Base-by-base conservation (phyloP, 2,329 filamentous ascomycete genomes). In the Aspergillus viridinutans region DNA sequence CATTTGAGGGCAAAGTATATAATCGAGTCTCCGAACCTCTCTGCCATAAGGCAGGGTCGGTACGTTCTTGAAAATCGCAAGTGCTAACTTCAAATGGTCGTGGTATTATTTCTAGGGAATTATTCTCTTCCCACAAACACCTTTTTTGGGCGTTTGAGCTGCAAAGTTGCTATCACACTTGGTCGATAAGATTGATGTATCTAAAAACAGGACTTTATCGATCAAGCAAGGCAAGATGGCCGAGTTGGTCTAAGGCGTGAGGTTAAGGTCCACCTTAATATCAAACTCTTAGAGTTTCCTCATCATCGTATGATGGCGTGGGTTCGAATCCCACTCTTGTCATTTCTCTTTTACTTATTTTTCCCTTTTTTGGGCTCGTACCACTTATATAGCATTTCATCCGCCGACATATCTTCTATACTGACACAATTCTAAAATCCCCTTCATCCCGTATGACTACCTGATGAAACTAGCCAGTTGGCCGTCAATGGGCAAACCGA, bases 201-300 rank as follows among this genome's bases (percentile, higher is more conserved):
- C 8, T 9, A 29, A 29, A 29, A 10, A 29, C 0, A 29, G 3
- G 0, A 3, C 4, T 2, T 32, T 12, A 14, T 2, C 12, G 14
- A 1, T 32, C 43, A 47, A 47, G 17, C 9, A 20, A 50, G 68
- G 68, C 66, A 71, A 71, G 68, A 71, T 71, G 68, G 68, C 68
- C 68, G 68, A 71, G 68, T 67, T 69, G 68, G 68, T 71, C 68
- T 58, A 71, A 69, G 68, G 68, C 68, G 68, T 54, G 25, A 54
- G 52, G 52, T 54, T 54, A 54, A 54, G 52, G 52, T 49, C 25
- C 21, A 54, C 52, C 52, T 54, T 54, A 54, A 49, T 47, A 54
- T 5, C 12, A 7, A 54, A 5, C 45, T 54, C 45, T 42, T 6
- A 9, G 14, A 54, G 45, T 26, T 54, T 54, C 52, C 52, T 54